Percentiles rank a stretch among this genome's conserved stretches.
phyloP scores from a whole-genome alignment of 2,329 filamentous ascomycete genomes.

The Colletotrichum sp. region DNA sequence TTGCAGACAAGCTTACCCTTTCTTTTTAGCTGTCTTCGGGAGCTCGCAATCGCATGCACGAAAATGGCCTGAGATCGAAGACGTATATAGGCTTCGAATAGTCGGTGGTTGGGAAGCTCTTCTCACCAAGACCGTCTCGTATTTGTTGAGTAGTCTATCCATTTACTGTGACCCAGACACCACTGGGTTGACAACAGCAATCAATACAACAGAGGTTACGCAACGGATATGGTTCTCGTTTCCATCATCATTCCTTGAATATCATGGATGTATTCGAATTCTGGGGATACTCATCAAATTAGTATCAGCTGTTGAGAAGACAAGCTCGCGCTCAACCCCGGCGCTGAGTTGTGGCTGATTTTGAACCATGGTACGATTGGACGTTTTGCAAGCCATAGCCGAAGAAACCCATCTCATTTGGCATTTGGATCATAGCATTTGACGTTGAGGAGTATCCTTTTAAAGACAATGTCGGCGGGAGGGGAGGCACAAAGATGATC shows the following conservation, averaged over 20 bases:
- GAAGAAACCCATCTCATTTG: no score
- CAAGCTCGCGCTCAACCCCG: neutral
- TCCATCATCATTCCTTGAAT: neutral
- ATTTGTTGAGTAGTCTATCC: neutral
- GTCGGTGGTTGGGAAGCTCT: neutral
- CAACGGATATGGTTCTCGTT: accelerated
- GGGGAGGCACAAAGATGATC: no score
- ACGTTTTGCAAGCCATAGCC: neutral
- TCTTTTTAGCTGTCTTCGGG: accelerated
- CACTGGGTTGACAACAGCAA: neutral
- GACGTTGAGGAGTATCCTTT: no score
- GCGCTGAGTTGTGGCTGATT: no score
- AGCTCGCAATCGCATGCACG: neutral
- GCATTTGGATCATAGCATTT: no score
- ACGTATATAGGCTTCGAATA: neutral
- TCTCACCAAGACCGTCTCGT: neutral
- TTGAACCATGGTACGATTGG: neutral
- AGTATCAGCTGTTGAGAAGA: neutral
- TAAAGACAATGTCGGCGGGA: no score
- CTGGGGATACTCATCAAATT: neutral
- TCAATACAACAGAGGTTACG: accelerated
- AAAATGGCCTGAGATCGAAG: accelerated
- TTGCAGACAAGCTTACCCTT: neutral
- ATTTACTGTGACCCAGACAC: neutral
- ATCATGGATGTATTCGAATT: neutral